Base-by-base conservation (phyloP, 139 green algal species). In the Chlorella ohadii region DNA sequence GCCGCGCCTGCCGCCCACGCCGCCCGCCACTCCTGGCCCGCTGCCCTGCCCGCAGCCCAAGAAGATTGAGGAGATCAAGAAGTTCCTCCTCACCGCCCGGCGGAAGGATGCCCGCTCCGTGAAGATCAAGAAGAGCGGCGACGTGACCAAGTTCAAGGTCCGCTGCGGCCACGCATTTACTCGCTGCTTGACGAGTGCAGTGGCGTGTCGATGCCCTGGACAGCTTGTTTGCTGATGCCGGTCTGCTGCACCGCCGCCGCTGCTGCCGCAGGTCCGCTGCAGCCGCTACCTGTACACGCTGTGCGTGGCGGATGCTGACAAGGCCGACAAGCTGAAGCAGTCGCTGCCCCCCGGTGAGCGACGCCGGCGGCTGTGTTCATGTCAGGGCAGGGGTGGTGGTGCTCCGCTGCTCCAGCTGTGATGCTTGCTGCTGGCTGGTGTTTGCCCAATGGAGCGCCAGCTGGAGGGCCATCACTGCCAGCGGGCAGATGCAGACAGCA, bases 301-400 rank as follows among this genome's bases (percentile, higher is more conserved):
- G 41, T 96, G 93, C 77, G 97, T 99, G 28, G 92, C 93, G 25
- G 97, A 99, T 89, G 87, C 89, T 39, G 97, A 99, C 92, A 99
- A 99, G 93, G 97, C 97, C 47, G 95, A 99, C 87, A 99, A 99
- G 95, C 93, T 99, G 5, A 99, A 99, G 94, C 97, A 99, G 92
- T 99, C 97, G 36, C 94, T 99, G 86, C 97, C 97, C 34, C 97
- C 97, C 66, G 96, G 96, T 96, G 74, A 83, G 90, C 20, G 20
- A 5, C 51, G 41, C 36, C n/a, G 38, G 38, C 56, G n/a, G n/a
- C n/a, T n/a, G n/a, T n/a, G n/a, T n/a, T n/a, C n/a, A n/a, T n/a
- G n/a, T n/a, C n/a, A n/a, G n/a, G n/a, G n/a, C n/a, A n/a, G n/a
- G n/a, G n/a, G n/a, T n/a, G n/a, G n/a, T n/a, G n/a, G n/a, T n/a